Evolutionary conservation across 116 monocot genomes (phyloP), one percentile per base, ranked within the genome.

Genomic region (Phalaenopsis hybrid): DNA sequence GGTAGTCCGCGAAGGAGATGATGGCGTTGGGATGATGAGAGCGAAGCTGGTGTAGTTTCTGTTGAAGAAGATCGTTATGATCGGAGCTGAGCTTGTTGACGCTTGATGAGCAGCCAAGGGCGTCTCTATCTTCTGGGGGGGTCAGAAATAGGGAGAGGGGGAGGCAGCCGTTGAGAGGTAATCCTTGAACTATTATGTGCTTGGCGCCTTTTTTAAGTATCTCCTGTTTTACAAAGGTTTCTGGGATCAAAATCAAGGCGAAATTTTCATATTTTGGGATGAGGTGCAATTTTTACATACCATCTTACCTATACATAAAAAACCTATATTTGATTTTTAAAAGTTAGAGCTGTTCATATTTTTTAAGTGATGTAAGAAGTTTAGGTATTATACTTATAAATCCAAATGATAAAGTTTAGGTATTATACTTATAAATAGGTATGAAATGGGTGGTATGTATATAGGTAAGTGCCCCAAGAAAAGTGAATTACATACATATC

Each of bases 1-100:
- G 82, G 87, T 90, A 97, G 86, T 97, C 93, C 0, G 97, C 97
- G 34, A 91, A 97, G 16, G 93, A 87, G 79, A 97, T 93, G 83
- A 85, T 34, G n/a, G 97, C 87, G 0, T 33, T 6, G 0, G 97
- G 97, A 59, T 89, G 81, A 21, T 28, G 76, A 10, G 18, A 46
- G 31, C 91, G 74, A 23, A 97, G 91, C 1, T 81, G 61, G 0
- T 78, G 76, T 5, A 97, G 70, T 69, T 81, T 85, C 44, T 83
- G 23, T 45, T 85, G 90, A 44, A 94, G 88, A 41, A 89, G 84
- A 5, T 5, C 13, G 87, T 97, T 97, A 84, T 93, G 86, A 67
- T 73, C 59, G 25, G 75, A 50, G 87, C 79, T 88, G 61, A 78
- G 76, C 51, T 80, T 79, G 94, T 97, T 97, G 5, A 82, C 80